phyloP scores from a whole-genome alignment of 78 protist species.

The Planoprotostelium fungivorum region DNA sequence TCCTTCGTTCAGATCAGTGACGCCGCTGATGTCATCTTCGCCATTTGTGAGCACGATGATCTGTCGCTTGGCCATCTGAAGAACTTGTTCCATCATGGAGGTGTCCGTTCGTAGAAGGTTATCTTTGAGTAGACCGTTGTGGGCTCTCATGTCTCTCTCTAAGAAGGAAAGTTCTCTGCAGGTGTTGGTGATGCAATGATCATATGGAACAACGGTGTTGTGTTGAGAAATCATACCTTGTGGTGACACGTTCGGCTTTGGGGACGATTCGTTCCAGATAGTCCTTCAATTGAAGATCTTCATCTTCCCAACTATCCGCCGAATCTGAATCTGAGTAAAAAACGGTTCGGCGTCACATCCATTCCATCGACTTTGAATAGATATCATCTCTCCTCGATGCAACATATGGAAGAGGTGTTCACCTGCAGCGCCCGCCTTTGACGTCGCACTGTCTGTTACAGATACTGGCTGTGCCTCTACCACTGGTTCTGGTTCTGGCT shows the following conservation, averaged over 20 bases:
- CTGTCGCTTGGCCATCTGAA: not conserved
- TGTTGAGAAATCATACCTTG: not conserved
- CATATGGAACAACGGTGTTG: not conserved
- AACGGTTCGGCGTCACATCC: not conserved
- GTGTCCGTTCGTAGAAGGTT: not conserved
- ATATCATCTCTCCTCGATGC: not conserved
- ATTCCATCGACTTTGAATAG: too few species aligned
- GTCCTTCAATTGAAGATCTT: not conserved
- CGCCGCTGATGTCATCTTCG: too few species aligned
- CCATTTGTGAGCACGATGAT: not conserved
- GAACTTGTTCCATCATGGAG: not conserved
- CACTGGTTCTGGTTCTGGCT: not conserved
- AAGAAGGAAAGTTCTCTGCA: not conserved
- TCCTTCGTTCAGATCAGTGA: not conserved
- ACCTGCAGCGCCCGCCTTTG: not conserved
- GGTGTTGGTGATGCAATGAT: too few species aligned
- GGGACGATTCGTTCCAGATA: not conserved
- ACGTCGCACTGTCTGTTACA: not conserved
- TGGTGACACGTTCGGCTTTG: not conserved
- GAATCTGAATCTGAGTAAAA: too few species aligned
- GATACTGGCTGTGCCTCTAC: not conserved
- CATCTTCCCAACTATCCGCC: not conserved
- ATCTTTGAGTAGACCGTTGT: not conserved
- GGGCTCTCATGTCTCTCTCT: not conserved
- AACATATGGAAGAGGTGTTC: not conserved